Evolutionary conservation across 2,329 filamentous ascomycete species (phyloP).

Genomic region (Penicillium sp.): DNA sequence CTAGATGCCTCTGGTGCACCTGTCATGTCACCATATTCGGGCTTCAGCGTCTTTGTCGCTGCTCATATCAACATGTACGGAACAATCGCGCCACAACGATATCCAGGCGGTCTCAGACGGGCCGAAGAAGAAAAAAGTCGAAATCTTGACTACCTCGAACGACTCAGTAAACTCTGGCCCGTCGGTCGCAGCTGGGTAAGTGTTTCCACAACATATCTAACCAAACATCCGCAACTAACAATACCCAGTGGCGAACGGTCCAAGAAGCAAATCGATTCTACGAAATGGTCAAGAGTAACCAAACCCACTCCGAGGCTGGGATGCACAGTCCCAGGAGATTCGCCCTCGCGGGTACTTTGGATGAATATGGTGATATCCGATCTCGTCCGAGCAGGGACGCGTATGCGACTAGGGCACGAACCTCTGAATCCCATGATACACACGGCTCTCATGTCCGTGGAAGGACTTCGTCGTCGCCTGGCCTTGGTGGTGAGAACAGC

Average conservation of each 20-base stretch:
- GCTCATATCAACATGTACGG: constrained; percentile 43
- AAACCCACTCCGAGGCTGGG: constrained; percentile 21
- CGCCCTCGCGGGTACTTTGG: constrained; percentile 35
- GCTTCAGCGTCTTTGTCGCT: constrained; percentile 40
- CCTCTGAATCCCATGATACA: constrained; percentile 12
- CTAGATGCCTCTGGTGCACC: constrained; percentile 34
- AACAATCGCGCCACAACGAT: constrained; percentile 34
- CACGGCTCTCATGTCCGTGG: constrained; percentile 8
- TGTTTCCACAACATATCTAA: not conserved
- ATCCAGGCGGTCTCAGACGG: constrained; percentile 33
- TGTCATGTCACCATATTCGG: constrained; percentile 39
- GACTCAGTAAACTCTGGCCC: constrained; percentile 35
- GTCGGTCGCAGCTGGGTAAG: constrained; percentile 38
- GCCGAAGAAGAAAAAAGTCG: constrained; percentile 34
- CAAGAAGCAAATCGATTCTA: constrained; percentile 40
- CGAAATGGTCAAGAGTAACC: constrained; percentile 32
- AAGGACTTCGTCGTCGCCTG: constrained; percentile 7
- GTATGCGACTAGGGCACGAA: constrained; percentile 14
- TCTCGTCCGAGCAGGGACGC: constrained; percentile 28
- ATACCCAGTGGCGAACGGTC: constrained; percentile 35
- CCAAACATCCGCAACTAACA: constrained; percentile 1
- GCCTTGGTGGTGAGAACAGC: constrained; percentile 2
- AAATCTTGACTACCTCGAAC: constrained; percentile 37
- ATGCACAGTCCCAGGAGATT: constrained; percentile 31
- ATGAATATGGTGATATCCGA: constrained; percentile 41